Evolutionary conservation across 1,139 yeast genomes (phyloP), one percentile per base, ranked within the genome.

Genomic region (Suhomyces taliae): DNA sequence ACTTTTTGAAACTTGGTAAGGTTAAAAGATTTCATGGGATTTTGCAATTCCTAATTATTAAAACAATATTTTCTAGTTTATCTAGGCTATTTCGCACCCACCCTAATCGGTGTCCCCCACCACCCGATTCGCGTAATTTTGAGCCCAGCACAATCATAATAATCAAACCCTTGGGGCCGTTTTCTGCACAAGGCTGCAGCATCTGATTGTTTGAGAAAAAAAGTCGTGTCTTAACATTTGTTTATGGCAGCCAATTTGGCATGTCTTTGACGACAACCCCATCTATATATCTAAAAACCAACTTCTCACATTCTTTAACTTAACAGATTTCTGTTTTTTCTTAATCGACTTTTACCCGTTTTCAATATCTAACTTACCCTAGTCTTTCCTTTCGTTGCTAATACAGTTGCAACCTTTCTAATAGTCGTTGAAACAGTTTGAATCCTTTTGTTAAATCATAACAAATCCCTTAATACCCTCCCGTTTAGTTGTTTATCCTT

Each of bases 351-450:
- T 4, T 19, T 19, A 49, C 49, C 49, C n/a, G 32, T 29, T 29
- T 29, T 29, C 9, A 29, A 9, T 9, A 38, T 40, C 43, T 40
- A 37, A 46, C 66, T 58, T 52, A 64, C 69, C 65, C 64, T 58
- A 64, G 70, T 65, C 70, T 56, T 60, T 53, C 55, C 46, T 52
- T 54, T 39, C 41, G 44, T 43, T 43, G 45, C 45, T 8, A 9
- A 29, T 29, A 8, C 12, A 27, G 36, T 19, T 36, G 40, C 46
- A 38, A 24, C 26, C 39, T 15, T 8, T n/a, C 24, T 34, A 27
- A 12, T 29, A 26, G 12, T 12, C 9, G 31, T 39, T 19, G 24
- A 34, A 33, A 34, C 33, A 36, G 33, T 33, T 35, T 29, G 32
- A 29, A 29, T 4, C 32, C 32, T 9, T 29, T 29, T 29, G 32